Conservation (phyloP, 306 rosid species). For the Heteromeles arbutifolia region DNA sequence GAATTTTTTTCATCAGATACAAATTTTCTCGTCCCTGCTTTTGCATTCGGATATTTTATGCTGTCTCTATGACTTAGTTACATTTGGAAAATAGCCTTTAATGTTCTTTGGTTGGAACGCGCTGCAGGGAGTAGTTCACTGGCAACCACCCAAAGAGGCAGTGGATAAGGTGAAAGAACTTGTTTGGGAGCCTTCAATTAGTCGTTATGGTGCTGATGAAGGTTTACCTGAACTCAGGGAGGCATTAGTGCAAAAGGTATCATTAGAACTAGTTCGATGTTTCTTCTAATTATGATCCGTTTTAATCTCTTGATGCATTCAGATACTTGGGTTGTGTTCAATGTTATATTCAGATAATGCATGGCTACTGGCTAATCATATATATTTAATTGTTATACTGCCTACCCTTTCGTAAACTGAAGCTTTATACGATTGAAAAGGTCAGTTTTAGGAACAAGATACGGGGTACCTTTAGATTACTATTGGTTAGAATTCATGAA, state of each 20-base stretch:
- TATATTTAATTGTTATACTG: neutral
- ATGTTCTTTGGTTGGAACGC: constrained; percentile 13
- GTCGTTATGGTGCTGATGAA: constrained; percentile 88
- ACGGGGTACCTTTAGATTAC: neutral
- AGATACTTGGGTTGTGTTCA: neutral
- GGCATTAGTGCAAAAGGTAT: constrained; percentile 65
- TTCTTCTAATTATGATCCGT: neutral
- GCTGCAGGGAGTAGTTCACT: constrained; percentile 82
- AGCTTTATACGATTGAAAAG: neutral
- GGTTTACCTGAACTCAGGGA: constrained; percentile 85
- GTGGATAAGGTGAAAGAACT: constrained; percentile 73
- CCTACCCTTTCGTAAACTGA: neutral
- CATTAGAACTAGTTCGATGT: neutral
- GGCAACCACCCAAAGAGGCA: constrained; percentile 93
- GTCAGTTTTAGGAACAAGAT: neutral
- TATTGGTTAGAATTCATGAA: neutral
- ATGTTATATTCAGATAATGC: neutral
- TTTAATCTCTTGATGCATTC: neutral
- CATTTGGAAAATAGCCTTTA: neutral
- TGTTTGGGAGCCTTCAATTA: constrained; percentile 73
- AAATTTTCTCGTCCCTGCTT: neutral
- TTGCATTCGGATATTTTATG: neutral
- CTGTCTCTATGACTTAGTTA: neutral
- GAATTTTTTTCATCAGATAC: neutral
- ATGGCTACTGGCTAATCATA: neutral